Evolutionary conservation across 2,329 filamentous ascomycete species (phyloP).

Genomic region (Colletotrichum cordylinicola): DNA sequence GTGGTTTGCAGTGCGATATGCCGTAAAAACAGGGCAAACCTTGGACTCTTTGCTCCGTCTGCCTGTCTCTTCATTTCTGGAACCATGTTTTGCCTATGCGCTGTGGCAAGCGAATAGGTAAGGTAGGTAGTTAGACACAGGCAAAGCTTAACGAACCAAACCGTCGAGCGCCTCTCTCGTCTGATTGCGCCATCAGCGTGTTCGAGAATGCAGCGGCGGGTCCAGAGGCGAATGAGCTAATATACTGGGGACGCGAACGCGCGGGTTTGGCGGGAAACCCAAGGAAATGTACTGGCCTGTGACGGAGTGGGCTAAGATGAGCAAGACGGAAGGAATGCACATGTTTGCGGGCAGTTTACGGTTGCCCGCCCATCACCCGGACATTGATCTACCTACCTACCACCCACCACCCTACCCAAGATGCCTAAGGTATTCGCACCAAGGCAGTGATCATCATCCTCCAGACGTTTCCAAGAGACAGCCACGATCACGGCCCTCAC

Average conservation of each 20-base stretch:
- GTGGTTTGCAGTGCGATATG: neutral
- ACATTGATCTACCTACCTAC: neutral
- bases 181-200: neutral
- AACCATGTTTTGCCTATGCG: neutral
- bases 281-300: neutral
- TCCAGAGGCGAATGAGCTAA: neutral
- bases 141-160: neutral
- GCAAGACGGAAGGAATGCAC: neutral
- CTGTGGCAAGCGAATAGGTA: neutral
- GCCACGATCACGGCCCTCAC: neutral
- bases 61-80: neutral
- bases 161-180: neutral
- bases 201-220: neutral
- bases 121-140: neutral
- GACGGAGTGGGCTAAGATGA: conserved; percentile 2
- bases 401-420: neutral
- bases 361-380: neutral
- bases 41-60: neutral
- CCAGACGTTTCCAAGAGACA: neutral
- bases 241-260: neutral
- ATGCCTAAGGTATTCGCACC: neutral
- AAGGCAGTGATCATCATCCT: neutral
- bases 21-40: neutral
- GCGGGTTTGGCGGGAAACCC: neutral
- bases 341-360: conserved; percentile 5